These are phyloP conservation scores for Macrotyloma uniflorum DNA, from an alignment of 306 rosid genomes.

Conservation along the genomic window DNA sequence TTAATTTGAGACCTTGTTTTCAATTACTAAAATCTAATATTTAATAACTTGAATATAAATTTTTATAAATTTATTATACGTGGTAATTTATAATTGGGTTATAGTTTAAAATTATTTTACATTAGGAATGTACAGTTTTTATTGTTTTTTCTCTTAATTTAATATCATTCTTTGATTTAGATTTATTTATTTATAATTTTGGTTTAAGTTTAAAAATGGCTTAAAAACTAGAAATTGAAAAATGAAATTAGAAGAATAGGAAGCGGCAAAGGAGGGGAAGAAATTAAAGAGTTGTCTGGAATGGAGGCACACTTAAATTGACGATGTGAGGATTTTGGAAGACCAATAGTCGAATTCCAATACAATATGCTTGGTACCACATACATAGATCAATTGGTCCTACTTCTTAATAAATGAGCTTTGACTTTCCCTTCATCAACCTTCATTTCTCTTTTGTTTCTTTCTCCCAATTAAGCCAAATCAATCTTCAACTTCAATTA, in stretches of 20 bases:
- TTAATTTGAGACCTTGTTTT: no score
- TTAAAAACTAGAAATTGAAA: no score
- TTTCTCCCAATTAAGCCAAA: not conserved
- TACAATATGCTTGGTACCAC: not conserved
- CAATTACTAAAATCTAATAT: no score
- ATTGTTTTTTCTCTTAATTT: not conserved
- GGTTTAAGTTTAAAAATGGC: not conserved
- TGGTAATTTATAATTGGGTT: no score
- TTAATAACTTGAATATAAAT: no score
- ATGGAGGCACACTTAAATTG: not conserved
- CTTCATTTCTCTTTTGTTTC: not conserved
- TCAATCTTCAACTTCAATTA: not conserved
- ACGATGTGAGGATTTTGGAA: not conserved
- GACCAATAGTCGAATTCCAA: not conserved
- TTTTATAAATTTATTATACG: no score
- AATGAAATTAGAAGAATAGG: no score
- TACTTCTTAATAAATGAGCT: not conserved
- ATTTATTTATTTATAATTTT: not conserved
- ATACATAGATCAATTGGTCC: not conserved
- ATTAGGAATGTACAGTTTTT: not conserved
- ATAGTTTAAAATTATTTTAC: not conserved
- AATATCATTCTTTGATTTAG: not conserved
- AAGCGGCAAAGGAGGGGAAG: no score
- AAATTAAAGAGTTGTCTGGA: not conserved
- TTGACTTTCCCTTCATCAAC: not conserved